These are phyloP conservation scores for Hypoxylon sp. DNA, from an alignment of 2,329 filamentous ascomycete species.

Conservation along the genomic window DNA sequence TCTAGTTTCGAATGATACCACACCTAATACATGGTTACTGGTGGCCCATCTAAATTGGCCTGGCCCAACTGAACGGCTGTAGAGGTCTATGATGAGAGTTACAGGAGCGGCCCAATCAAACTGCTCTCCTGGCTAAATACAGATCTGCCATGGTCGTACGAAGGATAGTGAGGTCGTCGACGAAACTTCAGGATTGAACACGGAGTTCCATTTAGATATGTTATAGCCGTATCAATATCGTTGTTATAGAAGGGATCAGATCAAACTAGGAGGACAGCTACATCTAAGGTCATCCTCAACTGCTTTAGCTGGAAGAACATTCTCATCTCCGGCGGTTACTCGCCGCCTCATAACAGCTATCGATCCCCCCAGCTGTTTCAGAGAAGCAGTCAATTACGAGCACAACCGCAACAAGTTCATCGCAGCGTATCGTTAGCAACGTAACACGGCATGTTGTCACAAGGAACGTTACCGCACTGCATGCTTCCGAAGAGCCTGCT, in stretches of 20 bases:
- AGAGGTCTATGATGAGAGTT: not conserved
- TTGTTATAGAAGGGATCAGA: not conserved
- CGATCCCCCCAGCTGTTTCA: not conserved
- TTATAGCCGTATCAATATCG: not conserved
- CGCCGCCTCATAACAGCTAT: not conserved
- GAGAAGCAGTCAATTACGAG: conserved; percentile 12
- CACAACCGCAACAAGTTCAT: conserved; percentile 10
- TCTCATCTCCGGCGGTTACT: not conserved
- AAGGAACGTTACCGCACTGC: conserved; percentile 20
- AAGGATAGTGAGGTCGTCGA: not conserved
- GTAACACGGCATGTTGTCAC: conserved; percentile 26
- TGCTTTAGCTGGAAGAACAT: not conserved
- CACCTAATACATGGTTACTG: conserved; percentile 1
- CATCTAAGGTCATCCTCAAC: not conserved
- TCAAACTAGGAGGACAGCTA: not conserved
- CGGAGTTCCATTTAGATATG: not conserved
- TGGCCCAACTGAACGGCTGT: not conserved
- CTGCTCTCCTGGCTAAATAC: conserved; percentile 4
- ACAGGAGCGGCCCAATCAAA: not conserved
- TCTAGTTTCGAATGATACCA: conserved; percentile 1
- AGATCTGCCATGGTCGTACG: conserved; percentile 6
- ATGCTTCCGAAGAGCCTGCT: conserved; percentile 2
- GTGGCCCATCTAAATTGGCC: not conserved
- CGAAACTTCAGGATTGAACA: not conserved
- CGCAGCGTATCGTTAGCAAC: conserved; percentile 5